Base-by-base conservation (phyloP, 805 yeast genomes). In the Ogataea degrootiae region DNA sequence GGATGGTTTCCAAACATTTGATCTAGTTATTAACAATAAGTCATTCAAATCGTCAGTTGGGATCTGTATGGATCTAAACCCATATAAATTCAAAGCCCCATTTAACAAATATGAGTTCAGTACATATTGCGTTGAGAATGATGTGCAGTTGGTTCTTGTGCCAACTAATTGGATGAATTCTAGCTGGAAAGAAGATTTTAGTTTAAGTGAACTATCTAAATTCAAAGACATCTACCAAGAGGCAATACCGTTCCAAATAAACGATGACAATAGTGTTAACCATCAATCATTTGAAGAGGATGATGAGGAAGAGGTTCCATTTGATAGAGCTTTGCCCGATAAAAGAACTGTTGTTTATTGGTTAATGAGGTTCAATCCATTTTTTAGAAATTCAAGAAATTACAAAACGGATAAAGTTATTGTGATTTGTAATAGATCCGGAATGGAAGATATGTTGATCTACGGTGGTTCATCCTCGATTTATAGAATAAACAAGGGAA, bases 1-100 rank as follows among this genome's bases (percentile, higher is more conserved):
- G 0, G 66, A 61, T 2, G 81, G 80, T 0, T 90, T 89, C 57
- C 65, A 69, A 23, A 62, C 75, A 1, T 76, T 85, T 42, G 71
- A 70, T 5, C 56, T 84, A 38, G 56, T 57, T 5, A 62, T 77
- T 19, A 58, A 61, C 19, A 60, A 59, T 17, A 42, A 42, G 15
- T 43, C 21, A 5, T 54, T 77, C 6, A 73, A 63, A 34, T 69
- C 85, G 1, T 74, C 82, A 34, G 72, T 91, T 46, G 98, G 97
- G 0, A 89, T 91, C 6, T 91, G 98, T 62, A 91, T 91, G 97
- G 98, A 91, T 67, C 65, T 91, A 51, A 90, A 87, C 62, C 96
- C 97, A 0, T 85, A 87, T 63, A 74, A 86, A 61, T 91, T 91
- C 63, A 71, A 77, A 52, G 89, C 96, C 1, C 90, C 95, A 1